phyloP scores from a whole-genome alignment of 208 protist species.

The Angomonas deanei region DNA sequence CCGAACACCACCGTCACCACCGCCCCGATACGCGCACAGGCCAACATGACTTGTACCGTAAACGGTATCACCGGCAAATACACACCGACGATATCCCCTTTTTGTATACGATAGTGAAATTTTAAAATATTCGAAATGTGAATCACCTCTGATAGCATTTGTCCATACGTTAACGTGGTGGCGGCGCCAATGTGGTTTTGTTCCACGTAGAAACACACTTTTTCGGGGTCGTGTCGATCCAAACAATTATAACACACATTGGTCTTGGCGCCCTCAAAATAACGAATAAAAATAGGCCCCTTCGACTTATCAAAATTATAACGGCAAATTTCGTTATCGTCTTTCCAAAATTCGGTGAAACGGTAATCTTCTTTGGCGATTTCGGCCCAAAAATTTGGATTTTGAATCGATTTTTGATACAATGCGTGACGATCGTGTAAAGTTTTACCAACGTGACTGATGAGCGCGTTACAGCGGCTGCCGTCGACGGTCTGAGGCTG shows the following conservation, averaged over 20 bases:
- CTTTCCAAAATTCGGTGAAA: slow-evolving; percentile 53
- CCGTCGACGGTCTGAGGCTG: no score
- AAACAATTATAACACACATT: slow-evolving; percentile 91
- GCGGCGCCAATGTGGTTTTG: slow-evolving; percentile 63
- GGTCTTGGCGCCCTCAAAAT: slow-evolving; percentile 75
- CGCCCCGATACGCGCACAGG: slow-evolving; percentile 95
- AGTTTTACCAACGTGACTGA: slow-evolving; percentile 22
- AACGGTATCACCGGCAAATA: slow-evolving; percentile 98
- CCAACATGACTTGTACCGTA: slow-evolving; percentile 92
- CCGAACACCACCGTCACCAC: slow-evolving; percentile 81
- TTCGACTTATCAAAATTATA: slow-evolving; percentile 80
- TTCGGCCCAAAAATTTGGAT: slow-evolving; percentile 58
- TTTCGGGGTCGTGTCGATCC: slow-evolving; percentile 68
- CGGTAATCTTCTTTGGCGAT: slow-evolving; percentile 61
- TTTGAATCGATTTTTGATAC: slow-evolving; percentile 67
- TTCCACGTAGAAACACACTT: slow-evolving; percentile 82
- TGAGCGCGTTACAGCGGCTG: no score
- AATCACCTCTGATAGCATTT: slow-evolving; percentile 79
- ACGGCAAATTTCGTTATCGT: slow-evolving; percentile 40
- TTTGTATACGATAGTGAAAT: slow-evolving; percentile 73
- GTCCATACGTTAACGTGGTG: slow-evolving; percentile 75
- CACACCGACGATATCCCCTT: slow-evolving; percentile 92
- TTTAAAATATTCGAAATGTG: slow-evolving; percentile 89
- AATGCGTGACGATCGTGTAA: slow-evolving; percentile 44
- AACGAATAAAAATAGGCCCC: slow-evolving; percentile 55